Evolutionary conservation across 345 rosid species (phyloP).

Genomic region (Xanthoceras sorbifolium): DNA sequence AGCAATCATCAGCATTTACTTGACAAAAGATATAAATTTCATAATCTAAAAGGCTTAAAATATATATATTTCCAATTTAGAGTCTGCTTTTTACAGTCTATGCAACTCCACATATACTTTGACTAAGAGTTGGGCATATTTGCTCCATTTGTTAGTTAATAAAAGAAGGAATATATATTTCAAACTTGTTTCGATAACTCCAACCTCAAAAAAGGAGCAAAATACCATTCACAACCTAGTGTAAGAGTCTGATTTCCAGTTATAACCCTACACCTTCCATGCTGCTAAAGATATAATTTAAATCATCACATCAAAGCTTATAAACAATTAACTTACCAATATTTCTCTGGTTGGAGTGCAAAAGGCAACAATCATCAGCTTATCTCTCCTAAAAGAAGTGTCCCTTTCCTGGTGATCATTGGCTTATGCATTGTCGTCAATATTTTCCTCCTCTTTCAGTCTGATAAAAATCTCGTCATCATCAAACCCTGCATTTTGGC

Average conservation of each 20-base stretch:
- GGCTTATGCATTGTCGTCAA: slow-evolving; percentile 23
- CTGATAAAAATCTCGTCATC: slow-evolving; percentile 72
- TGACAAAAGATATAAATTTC: neutral
- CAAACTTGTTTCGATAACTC: neutral
- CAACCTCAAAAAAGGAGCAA: neutral
- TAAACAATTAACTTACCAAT: neutral
- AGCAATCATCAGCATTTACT: neutral
- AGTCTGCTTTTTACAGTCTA: neutral
- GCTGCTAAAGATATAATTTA: neutral
- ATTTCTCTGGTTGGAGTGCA: neutral
- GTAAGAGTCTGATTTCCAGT: neutral
- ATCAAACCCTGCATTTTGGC: slow-evolving; percentile 63
- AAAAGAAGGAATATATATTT: neutral
- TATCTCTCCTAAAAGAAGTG: neutral
- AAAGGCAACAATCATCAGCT: neutral
- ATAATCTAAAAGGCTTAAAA: slow-evolving; percentile 6
- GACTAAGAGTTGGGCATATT: neutral
- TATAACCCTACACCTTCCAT: slow-evolving; percentile 3
- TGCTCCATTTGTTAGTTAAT: neutral
- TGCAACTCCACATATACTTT: no score
- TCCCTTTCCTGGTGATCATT: neutral
- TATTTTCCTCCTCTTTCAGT: slow-evolving; percentile 46
- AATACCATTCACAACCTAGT: neutral
- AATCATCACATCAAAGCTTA: neutral
- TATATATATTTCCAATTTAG: neutral